Conservation (phyloP, 495 filamentous ascomycete species). For the Aspergillus olivimuriae region DNA sequence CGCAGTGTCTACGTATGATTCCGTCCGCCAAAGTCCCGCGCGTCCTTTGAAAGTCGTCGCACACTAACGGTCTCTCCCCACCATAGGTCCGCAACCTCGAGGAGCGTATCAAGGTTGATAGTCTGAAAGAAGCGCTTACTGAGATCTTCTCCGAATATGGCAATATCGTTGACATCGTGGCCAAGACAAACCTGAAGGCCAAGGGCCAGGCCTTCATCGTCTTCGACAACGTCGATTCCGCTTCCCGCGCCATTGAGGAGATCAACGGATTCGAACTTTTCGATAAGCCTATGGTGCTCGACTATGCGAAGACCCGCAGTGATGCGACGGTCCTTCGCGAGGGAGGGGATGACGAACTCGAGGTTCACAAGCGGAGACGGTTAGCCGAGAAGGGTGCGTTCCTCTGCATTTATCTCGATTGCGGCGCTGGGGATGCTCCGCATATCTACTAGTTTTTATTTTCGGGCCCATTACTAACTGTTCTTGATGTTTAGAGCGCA, state of each 20-base stretch:
- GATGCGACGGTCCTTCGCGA: constrained; percentile 76
- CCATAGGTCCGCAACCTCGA: constrained; percentile 81
- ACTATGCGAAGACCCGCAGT: constrained; percentile 77
- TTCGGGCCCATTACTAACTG: constrained; percentile 8
- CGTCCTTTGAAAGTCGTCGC: constrained; percentile 9
- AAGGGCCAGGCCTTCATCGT: constrained; percentile 98
- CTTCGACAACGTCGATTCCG: constrained; percentile 72
- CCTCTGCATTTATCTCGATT: not conserved
- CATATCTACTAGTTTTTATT: too few relatives aligned
- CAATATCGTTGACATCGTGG: constrained; percentile 82
- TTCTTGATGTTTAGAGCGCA: constrained; percentile 58
- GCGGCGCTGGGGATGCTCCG: too few relatives aligned
- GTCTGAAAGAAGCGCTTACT: constrained; percentile 64
- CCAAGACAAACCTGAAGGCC: constrained; percentile 84
- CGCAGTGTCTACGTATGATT: constrained; percentile 48
- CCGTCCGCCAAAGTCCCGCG: constrained; percentile 12
- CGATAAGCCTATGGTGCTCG: constrained; percentile 84
- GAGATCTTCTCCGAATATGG: constrained; percentile 90
- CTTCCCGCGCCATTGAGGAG: constrained; percentile 75
- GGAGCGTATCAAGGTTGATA: constrained; percentile 79
- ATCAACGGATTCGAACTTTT: constrained; percentile 93
- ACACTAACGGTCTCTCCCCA: constrained; percentile 10
- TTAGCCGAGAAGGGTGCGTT: constrained; percentile 83
- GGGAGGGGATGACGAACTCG: constrained; percentile 74
- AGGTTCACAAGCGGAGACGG: constrained; percentile 77